Evolutionary conservation across 495 filamentous ascomycete species (phyloP).

Genomic region (Penicillium silybi): DNA sequence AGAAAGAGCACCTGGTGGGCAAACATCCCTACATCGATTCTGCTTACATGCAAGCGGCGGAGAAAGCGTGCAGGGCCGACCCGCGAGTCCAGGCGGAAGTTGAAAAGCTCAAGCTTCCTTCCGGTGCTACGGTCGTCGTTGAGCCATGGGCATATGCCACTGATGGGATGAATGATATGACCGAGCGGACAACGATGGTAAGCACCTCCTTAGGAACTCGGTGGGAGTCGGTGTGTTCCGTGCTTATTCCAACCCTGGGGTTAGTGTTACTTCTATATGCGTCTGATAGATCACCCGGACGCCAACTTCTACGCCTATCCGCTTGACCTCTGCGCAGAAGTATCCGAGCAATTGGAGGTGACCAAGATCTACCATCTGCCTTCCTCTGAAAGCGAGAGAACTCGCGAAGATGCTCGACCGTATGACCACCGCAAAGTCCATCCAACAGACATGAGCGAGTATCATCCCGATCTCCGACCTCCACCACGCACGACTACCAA

Average conservation of each 20-base stretch:
- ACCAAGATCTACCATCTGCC: constrained; percentile 40
- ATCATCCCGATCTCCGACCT: constrained; percentile 52
- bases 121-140: constrained; percentile 24
- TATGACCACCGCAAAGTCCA: constrained; percentile 38
- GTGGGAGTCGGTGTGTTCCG: not conserved
- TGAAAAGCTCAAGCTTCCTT: constrained; percentile 24
- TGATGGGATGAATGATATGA: constrained; percentile 39
- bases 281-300: constrained; percentile 20
- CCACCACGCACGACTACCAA: constrained; percentile 58
- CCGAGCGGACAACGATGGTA: constrained; percentile 27
- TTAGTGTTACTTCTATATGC: constrained; percentile 35
- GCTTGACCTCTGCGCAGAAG: constrained; percentile 63
- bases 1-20: constrained; percentile 14
- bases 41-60: constrained; percentile 28
- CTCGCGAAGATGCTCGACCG: constrained; percentile 12
- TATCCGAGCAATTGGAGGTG: constrained; percentile 56
- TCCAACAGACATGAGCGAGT: constrained; percentile 55
- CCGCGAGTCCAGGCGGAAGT: constrained; percentile 20
- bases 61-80: constrained; percentile 24
- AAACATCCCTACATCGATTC: constrained; percentile 30
- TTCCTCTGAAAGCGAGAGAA: constrained; percentile 25
- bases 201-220: too few relatives aligned
- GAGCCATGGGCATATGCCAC: constrained; percentile 40
- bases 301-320: constrained; percentile 76
- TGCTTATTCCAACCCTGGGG: not conserved